These are phyloP conservation scores for Canariomyces notabilis DNA, from an alignment of 2,329 filamentous ascomycete genomes.

Conservation along the genomic window DNA sequence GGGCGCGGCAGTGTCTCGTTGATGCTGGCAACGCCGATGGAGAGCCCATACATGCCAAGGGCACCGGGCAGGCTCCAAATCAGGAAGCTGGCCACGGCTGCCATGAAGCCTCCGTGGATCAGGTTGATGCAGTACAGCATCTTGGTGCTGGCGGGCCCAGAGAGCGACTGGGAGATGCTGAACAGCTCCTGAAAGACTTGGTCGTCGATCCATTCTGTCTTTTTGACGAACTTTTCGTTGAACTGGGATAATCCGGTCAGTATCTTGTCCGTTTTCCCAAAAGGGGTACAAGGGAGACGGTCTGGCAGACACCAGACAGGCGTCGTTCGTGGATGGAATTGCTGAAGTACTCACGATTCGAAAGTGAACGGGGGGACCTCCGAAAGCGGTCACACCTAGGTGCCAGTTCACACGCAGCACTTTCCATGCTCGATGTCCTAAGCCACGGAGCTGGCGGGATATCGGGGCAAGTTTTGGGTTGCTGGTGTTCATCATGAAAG, in stretches of 20 bases:
- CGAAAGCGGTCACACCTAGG: conserved; percentile 61
- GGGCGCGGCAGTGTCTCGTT: conserved; percentile 52
- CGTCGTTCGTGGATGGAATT: too few species aligned
- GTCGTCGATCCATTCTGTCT: conserved; percentile 62
- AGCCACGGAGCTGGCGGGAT: background rate
- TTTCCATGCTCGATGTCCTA: conserved; percentile 11
- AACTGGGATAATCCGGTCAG: conserved; percentile 34
- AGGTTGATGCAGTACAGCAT: conserved; percentile 65
- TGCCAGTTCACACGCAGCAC: conserved; percentile 43
- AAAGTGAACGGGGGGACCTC: conserved; percentile 66
- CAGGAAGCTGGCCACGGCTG: conserved; percentile 55
- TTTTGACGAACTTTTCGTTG: conserved; percentile 56
- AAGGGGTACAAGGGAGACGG: too few species aligned
- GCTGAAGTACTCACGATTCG: conserved; percentile 55
- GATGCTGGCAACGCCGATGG: conserved; percentile 59
- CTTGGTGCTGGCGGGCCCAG: conserved; percentile 65
- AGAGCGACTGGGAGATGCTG: conserved; percentile 62
- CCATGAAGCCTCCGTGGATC: conserved; percentile 54
- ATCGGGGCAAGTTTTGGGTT: background rate
- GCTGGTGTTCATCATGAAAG: too few species aligned
- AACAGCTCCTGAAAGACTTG: conserved; percentile 64
- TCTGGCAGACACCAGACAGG: too few species aligned
- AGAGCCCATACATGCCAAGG: conserved; percentile 63
- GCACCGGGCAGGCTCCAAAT: conserved; percentile 68
- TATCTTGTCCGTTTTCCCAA: too few species aligned